Percentiles rank a stretch among this genome's conserved stretches.
These are phyloP conservation scores for Podospora australis DNA, from an alignment of 495 filamentous ascomycete genomes.

Conservation along the genomic window DNA sequence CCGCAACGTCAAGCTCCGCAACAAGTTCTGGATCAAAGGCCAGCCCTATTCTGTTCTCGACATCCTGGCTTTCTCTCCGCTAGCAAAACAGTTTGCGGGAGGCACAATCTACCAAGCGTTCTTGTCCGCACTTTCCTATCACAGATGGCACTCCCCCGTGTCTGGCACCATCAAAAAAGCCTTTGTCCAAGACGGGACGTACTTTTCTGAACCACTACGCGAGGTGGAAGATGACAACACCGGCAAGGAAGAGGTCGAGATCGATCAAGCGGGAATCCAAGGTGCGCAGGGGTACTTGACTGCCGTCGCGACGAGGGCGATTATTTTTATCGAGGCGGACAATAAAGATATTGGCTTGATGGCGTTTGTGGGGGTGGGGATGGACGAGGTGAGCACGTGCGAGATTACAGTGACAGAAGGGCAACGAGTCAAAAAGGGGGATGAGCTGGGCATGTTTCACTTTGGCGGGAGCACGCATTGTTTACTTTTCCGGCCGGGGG, in stretches of 20 bases:
- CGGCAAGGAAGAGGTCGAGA: constrained; percentile 18
- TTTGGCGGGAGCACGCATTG: constrained; percentile 63
- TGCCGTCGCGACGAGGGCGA: constrained; percentile 49
- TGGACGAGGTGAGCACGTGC: constrained; percentile 65
- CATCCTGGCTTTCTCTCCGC: constrained; percentile 51
- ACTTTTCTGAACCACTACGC: constrained; percentile 59
- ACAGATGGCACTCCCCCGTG: constrained; percentile 65
- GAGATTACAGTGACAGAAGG: constrained; percentile 59
- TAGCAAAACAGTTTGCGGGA: constrained; percentile 48
- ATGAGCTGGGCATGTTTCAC: constrained; percentile 68
- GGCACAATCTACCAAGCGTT: constrained; percentile 65
- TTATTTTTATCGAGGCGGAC: constrained; percentile 66
- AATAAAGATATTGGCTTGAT: constrained; percentile 59
- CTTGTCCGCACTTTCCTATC: constrained; percentile 57
- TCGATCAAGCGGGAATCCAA: constrained; percentile 30
- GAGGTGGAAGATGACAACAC: constrained; percentile 32
- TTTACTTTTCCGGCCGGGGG: constrained; percentile 48
- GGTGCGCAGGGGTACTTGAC: constrained; percentile 54
- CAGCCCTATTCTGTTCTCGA: constrained; percentile 59
- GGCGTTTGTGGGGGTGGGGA: constrained; percentile 59
- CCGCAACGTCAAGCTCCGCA: constrained; percentile 35
- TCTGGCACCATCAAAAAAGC: constrained; percentile 50
- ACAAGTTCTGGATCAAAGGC: constrained; percentile 63
- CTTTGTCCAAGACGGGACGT: constrained; percentile 55
- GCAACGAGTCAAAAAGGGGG: constrained; percentile 56